Conservation (phyloP, 2,329 filamentous ascomycete genomes). For the Aspergillus phoenicis region DNA sequence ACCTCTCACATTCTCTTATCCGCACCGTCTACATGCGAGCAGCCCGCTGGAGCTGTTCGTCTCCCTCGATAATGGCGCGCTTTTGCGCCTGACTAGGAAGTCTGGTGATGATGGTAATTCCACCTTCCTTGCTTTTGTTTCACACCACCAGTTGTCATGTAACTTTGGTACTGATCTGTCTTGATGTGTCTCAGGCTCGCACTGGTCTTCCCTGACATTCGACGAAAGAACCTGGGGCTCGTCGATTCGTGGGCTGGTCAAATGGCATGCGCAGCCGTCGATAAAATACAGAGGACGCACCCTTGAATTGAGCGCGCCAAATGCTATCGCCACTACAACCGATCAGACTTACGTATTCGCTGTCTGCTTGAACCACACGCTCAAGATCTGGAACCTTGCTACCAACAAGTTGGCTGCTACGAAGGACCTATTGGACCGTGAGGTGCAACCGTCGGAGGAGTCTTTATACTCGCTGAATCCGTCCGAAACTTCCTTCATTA, state of each 20-base stretch:
- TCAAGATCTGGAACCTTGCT: constrained; percentile 87
- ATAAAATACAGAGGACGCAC: constrained; percentile 46
- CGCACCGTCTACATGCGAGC: constrained; percentile 78
- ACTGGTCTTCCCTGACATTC: constrained; percentile 51
- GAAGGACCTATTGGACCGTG: constrained; percentile 74
- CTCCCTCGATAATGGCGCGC: constrained; percentile 56
- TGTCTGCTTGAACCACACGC: constrained; percentile 82
- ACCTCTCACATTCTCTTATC: constrained; percentile 74
- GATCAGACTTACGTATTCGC: constrained; percentile 65
- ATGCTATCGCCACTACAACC: constrained; percentile 49
- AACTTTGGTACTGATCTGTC: constrained; percentile 11
- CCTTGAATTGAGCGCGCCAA: constrained; percentile 47
- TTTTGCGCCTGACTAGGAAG: constrained; percentile 69
- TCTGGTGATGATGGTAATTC: constrained; percentile 53
- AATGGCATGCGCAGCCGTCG: constrained; percentile 47
- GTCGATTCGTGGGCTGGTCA: constrained; percentile 51
- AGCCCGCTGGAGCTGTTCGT: constrained; percentile 74
- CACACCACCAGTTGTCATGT: background rate
- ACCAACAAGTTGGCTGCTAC: constrained; percentile 76
- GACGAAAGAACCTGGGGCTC: constrained; percentile 53
- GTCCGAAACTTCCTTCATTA: constrained; percentile 73
- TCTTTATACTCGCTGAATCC: constrained; percentile 79
- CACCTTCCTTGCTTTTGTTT: background rate
- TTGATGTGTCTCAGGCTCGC: constrained; percentile 33
- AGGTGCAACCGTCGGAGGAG: constrained; percentile 66